phyloP scores from a whole-genome alignment of 345 rosid genomes.

The Eutrema japonicum region DNA sequence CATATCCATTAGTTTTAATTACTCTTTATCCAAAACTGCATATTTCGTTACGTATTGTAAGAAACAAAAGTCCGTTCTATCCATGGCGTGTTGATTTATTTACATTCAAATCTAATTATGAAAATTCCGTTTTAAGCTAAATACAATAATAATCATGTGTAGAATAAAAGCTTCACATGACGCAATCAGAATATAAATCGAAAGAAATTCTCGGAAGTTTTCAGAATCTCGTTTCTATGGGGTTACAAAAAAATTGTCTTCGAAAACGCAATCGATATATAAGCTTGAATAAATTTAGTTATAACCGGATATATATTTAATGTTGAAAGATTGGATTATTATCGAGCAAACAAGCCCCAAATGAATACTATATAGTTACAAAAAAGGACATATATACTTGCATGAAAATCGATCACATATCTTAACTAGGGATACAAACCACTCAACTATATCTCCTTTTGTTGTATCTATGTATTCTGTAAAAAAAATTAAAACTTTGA shows the following conservation, averaged over 20 bases:
- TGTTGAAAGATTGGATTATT: not conserved
- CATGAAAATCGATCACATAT: not conserved
- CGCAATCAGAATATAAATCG: too few species aligned
- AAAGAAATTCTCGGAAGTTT: too few species aligned
- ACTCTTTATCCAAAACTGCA: not conserved
- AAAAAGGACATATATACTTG: not conserved
- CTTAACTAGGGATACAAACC: constrained; percentile 19
- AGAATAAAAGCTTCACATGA: too few species aligned
- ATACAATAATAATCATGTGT: too few species aligned
- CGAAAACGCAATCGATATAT: too few species aligned
- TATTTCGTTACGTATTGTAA: not conserved
- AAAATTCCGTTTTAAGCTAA: constrained; percentile 3
- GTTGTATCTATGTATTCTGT: too few species aligned
- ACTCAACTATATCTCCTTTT: too few species aligned
- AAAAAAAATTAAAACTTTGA: too few species aligned
- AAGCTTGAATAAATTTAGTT: not conserved
- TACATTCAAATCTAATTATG: not conserved
- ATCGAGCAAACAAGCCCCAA: not conserved
- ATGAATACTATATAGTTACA: not conserved
- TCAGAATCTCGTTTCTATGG: too few species aligned
- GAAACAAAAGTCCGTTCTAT: not conserved
- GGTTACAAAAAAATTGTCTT: too few species aligned
- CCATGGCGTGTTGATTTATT: not conserved
- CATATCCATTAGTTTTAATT: not conserved
- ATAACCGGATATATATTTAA: not conserved